Evolutionary conservation across 352 stramenopile species (phyloP), one percentile per base, ranked within the genome.

Genomic region (Globisporangium paddicum): DNA sequence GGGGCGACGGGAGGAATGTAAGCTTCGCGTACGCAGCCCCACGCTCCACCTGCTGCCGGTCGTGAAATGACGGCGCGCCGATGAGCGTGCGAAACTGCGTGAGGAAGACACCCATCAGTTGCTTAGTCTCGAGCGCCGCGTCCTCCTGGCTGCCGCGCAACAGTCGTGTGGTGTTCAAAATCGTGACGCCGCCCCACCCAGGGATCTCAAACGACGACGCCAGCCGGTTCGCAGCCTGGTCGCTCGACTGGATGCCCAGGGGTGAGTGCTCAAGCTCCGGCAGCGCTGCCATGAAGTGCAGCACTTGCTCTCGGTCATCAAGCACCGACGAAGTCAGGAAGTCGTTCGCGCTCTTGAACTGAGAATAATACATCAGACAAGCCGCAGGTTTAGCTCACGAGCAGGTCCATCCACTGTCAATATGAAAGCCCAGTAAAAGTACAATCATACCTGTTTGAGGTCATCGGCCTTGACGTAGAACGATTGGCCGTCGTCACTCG

Each of bases 311-410:
- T 32, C 81, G 60, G 59, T 93, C 84, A 1, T 73, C 71, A 26
- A 91, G 66, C 49, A 93, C 76, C 0, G 79, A 84, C 2, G 78
- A 70, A 9, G 74, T 75, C 11, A 90, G 56, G 41, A 85, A 91
- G 48, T 91, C 78, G 53, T 93, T 93, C 21, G 71, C 70, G 46
- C 76, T 89, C 40, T 91, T 91, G 45, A 93, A 93, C 82, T 92
- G 61, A 2, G 60, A 55, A 18, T 18, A 11, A 5, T 18, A 18
- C 23, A 25, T 28, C 13, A 46, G 28, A 42, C 2, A 55, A 14
- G 51, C 3, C 52, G 8, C 5, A 1, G 19, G 28, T n/a, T 13
- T 26, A 30, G 19, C 5, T 18, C 26, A 9, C 23, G 7, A 53
- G 2, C 5, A 23, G 14, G 38, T 44, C 16, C 11, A 44, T 21